Conservation (phyloP, 2,329 filamentous ascomycete species). For the Cadophora malorum region DNA sequence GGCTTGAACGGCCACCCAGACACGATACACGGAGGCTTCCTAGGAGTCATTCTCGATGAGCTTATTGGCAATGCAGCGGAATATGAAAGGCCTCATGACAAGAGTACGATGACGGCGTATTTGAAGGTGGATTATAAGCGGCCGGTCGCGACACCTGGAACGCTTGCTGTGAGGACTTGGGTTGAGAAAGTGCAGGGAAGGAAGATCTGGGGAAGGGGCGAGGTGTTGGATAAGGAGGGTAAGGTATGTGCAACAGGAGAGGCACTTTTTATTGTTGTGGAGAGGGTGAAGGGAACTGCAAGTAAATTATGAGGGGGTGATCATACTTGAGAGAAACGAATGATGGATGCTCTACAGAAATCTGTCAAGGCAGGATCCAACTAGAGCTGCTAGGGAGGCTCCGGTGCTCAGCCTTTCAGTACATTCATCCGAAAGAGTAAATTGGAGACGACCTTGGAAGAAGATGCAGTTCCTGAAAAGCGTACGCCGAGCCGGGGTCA, state of each 20-base stretch:
- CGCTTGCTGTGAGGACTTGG: constrained; percentile 54
- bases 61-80: constrained; percentile 46
- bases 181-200: constrained; percentile 56
- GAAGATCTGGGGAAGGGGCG: constrained; percentile 58
- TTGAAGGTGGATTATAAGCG: constrained; percentile 61
- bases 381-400: no score
- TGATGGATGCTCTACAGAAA: no score
- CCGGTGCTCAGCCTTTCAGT: no score
- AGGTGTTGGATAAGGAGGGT: constrained; percentile 56
- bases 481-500: no score
- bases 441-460: no score
- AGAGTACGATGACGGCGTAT: constrained; percentile 52
- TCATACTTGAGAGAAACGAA: no score
- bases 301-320: constrained; percentile 2
- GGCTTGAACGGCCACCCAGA: constrained; percentile 61
- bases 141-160: constrained; percentile 57
- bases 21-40: constrained; percentile 65
- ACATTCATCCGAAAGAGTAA: no score
- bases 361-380: no score
- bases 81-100: constrained; percentile 27
- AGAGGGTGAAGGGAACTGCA: constrained; percentile 16
- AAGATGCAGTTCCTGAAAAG: no score
- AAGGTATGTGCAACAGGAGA: constrained; percentile 58
- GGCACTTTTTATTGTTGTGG: constrained; percentile 51
- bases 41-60: constrained; percentile 64